Conservation (phyloP, 768 basidiomycete species). For the Leccinum longicurvipes region DNA sequence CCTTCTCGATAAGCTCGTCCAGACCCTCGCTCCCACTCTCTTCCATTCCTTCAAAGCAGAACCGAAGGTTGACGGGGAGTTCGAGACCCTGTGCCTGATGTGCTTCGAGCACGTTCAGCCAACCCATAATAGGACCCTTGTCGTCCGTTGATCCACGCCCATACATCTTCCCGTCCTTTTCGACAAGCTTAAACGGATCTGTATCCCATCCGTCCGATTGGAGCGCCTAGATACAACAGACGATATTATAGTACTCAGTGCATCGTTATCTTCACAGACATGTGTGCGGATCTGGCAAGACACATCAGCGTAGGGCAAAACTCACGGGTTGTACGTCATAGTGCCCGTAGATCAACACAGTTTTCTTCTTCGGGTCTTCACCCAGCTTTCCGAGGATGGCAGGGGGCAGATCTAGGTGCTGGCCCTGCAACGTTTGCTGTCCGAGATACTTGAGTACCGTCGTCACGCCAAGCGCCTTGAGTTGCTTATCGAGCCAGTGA, state of each 20-base stretch:
- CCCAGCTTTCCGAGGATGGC: constrained; percentile 82
- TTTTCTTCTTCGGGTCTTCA: constrained; percentile 86
- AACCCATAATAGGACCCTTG: constrained; percentile 86
- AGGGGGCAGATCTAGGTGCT: constrained; percentile 74
- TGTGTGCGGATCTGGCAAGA: neutral
- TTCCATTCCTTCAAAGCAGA: constrained; percentile 98
- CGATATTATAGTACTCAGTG: neutral
- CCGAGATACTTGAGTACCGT: constrained; percentile 77
- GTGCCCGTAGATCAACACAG: constrained; percentile 89
- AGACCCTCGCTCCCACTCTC: constrained; percentile 90
- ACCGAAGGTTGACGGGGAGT: constrained; percentile 85
- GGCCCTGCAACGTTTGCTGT: constrained; percentile 66
- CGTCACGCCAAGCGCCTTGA: constrained; percentile 74
- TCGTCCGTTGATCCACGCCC: constrained; percentile 93
- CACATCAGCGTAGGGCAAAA: neutral
- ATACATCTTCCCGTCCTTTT: constrained; percentile 57
- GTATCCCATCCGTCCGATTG: constrained; percentile 82
- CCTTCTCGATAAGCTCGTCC: constrained; percentile 78
- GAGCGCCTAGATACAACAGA: constrained; percentile 31
- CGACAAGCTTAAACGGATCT: constrained; percentile 74
- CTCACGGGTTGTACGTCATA: constrained; percentile 90
- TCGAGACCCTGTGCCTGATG: constrained; percentile 62
- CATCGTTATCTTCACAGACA: neutral
- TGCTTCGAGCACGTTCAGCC: constrained; percentile 88
- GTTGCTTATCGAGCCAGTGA: constrained; percentile 70